A percentile compares a stretch with the other conserved stretches of the same genome.
phyloP scores from a whole-genome alignment of 371 early-diverging fungal species.

The Smittium culicis region DNA sequence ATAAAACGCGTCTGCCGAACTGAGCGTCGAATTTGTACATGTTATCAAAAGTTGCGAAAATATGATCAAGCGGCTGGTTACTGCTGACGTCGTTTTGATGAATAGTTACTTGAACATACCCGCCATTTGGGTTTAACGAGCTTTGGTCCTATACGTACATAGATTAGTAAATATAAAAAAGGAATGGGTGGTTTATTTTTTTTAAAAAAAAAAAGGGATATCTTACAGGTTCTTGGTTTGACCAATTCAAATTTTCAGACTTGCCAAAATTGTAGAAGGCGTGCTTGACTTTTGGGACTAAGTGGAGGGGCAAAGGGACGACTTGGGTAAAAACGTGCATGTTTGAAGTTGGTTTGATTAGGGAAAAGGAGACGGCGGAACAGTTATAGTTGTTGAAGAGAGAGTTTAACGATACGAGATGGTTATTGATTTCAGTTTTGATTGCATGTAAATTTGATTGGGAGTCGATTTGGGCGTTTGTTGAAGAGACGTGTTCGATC shows the following conservation, averaged over 20 bases:
- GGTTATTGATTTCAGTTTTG: slow-evolving; percentile 12
- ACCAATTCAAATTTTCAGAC: slow-evolving; percentile 13
- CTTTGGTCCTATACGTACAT: not conserved
- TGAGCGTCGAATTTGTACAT: slow-evolving; percentile 23
- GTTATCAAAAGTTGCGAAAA: slow-evolving; percentile 16
- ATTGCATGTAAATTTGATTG: not conserved
- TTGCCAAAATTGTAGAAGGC: slow-evolving; percentile 14
- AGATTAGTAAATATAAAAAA: slow-evolving; percentile 1
- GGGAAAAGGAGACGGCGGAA: slow-evolving; percentile 24
- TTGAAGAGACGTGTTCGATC: slow-evolving; percentile 33
- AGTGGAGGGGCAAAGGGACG: slow-evolving; percentile 24
- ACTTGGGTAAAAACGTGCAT: slow-evolving; percentile 29
- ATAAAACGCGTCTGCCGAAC: slow-evolving; percentile 31
- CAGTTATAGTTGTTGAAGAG: slow-evolving; percentile 23
- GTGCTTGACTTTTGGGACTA: slow-evolving; percentile 11
- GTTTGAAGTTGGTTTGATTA: slow-evolving; percentile 21
- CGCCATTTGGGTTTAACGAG: slow-evolving; percentile 8
- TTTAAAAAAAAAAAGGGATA: not conserved
- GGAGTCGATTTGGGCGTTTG: slow-evolving; percentile 10
- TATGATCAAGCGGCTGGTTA: too few species aligned
- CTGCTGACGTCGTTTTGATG: slow-evolving; percentile 7
- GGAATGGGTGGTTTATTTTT: not conserved
- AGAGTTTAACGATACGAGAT: slow-evolving; percentile 12
- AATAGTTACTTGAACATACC: slow-evolving; percentile 23
- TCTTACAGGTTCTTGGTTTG: slow-evolving; percentile 16